A percentile compares a stretch with the other conserved stretches of the same genome.
These are phyloP conservation scores for Carnegiea gigantea DNA, from an alignment of 179 eudicot species.

Conservation along the genomic window DNA sequence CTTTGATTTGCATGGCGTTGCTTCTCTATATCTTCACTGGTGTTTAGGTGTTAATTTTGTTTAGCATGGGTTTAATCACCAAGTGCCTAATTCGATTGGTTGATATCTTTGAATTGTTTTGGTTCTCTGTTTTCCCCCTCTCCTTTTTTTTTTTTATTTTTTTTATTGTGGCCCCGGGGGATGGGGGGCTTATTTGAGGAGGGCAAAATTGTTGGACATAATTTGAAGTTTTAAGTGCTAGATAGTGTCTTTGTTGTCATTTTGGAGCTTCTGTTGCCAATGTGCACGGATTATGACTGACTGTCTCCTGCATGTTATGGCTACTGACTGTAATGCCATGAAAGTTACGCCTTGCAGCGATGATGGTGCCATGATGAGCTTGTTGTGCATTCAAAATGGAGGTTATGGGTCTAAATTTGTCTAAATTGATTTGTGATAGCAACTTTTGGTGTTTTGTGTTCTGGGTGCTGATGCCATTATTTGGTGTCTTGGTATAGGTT, in stretches of 20 bases:
- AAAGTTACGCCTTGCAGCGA: not conserved
- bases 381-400: not conserved
- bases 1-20: constrained; percentile 15
- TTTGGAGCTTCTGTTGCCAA: not conserved
- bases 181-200: not conserved
- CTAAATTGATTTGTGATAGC: not conserved
- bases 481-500: no score
- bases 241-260: not conserved
- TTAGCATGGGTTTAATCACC: not conserved
- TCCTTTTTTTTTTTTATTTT: not conserved
- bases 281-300: not conserved
- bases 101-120: not conserved
- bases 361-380: not conserved
- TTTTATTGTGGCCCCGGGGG: not conserved
- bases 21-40: not conserved
- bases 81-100: not conserved
- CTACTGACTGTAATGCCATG: not conserved
- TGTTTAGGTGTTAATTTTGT: not conserved
- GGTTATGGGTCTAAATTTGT: not conserved
- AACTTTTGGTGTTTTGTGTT: not conserved
- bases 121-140: no score
- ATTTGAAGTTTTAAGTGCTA: not conserved
- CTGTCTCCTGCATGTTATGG: not conserved
- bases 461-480: no score
- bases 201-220: not conserved